A percentile compares a stretch with the other conserved stretches of the same genome.
These are phyloP conservation scores for Phytophthora nicotianae DNA, from an alignment of 352 stramenopile species.

Conservation along the genomic window DNA sequence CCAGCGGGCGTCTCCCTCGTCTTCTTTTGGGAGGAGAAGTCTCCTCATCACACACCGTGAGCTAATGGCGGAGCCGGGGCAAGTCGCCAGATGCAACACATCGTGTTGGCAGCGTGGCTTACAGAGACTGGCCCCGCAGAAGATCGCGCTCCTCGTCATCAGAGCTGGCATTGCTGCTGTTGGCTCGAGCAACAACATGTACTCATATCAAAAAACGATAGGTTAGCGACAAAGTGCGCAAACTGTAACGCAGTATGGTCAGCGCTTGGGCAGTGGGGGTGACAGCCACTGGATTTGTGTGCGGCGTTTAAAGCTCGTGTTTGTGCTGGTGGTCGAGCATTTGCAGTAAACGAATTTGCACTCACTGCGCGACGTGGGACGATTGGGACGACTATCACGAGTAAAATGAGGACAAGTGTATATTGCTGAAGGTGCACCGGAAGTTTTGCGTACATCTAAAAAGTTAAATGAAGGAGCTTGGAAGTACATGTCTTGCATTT, in stretches of 20 bases:
- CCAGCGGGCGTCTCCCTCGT: neutral
- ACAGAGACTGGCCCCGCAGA: constrained; percentile 17
- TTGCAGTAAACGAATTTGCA: constrained; percentile 17
- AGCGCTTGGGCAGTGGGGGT: neutral
- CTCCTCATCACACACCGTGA: constrained; percentile 12
- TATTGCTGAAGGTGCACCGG: neutral
- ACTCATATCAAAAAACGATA: no score
- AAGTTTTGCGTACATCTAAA: no score
- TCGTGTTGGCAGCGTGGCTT: constrained; percentile 15
- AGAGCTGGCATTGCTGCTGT: neutral
- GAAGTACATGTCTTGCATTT: no score
- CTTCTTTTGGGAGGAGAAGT: constrained; percentile 5
- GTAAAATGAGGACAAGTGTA: constrained; percentile 25
- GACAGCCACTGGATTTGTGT: constrained; percentile 12
- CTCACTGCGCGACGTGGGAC: constrained; percentile 20
- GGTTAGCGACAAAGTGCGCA: no score
- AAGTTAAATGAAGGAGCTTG: no score
- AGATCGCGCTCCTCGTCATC: neutral
- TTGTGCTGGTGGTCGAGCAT: neutral
- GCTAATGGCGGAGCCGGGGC: constrained; percentile 30
- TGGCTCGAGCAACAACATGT: neutral
- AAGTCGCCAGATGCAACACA: constrained; percentile 27
- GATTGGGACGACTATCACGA: constrained; percentile 31
- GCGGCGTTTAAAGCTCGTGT: neutral
- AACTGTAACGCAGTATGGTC: neutral